Evolutionary conservation across 805 yeast genomes (phyloP), one percentile per base, ranked within the genome.

Genomic region (Candida awuae): DNA sequence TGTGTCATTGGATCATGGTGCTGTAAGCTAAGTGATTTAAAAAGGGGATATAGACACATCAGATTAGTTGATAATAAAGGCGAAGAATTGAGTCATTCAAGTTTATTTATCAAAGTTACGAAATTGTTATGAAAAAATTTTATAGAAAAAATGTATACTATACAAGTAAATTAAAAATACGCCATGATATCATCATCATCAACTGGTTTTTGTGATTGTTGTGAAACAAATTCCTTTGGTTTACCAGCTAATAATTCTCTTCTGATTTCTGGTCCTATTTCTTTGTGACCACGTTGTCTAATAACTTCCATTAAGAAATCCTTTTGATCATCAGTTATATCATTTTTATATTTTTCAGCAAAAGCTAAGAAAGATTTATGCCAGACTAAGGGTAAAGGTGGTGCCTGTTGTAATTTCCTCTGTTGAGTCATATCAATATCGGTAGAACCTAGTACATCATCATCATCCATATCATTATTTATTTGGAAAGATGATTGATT

Each of bases 261-360:
- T 65, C 97, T 76, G 38, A 90, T 86, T 59, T 90, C 98, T 3
- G 95, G 94, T 3, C 96, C 88, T 43, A 92, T 84, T 20, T 80
- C 83, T 44, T 70, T 82, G 57, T 92, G 99, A 36, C 80, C 80
- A 63, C 95, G 82, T 57, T 81, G 88, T 63, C 95, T 80, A 15
- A 87, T 75, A 4, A 95, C 88, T 52, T 90, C 97, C 57, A 92
- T 65, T 44, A 92, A 66, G 62, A 90, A 86, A 53, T 92, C 98
- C 58, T 96, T 75, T 68, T 92, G 99, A 58, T 92, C 99, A 52
- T 86, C 95, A n/a, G 98, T 92, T 43, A 92, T 85, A 68, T 92
- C 98, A 56, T 92, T 90, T 61, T 90, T 92, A 59, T 92, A 92
- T 48, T 96, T 73, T 65, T 88, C 97, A 26, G 97, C 95, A 66